Evolutionary conservation across 2,329 filamentous ascomycete genomes (phyloP).

Genomic region (Corinectria fuckeliana): DNA sequence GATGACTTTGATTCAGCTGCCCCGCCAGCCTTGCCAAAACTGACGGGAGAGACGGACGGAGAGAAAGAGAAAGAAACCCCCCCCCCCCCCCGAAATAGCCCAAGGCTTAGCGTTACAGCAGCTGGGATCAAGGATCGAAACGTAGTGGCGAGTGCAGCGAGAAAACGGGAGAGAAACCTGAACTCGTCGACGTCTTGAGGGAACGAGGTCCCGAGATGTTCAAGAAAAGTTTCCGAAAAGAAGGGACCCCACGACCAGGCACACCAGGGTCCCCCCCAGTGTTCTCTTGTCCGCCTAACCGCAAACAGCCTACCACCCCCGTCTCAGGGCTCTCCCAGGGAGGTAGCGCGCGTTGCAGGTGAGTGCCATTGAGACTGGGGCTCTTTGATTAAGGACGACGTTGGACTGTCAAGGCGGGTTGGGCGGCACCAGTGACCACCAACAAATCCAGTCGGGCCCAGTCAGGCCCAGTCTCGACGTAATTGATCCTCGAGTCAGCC

Average conservation of each 20-base stretch:
- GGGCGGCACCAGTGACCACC: background rate
- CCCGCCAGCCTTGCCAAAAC: background rate
- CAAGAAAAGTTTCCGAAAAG: slow-evolving; percentile 17
- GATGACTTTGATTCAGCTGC: slow-evolving; percentile 7
- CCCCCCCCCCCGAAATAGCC: too few relatives aligned
- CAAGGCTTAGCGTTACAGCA: background rate
- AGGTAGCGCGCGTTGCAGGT: slow-evolving; percentile 11
- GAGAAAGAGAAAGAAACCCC: background rate
- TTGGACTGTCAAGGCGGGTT: background rate
- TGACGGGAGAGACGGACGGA: background rate
- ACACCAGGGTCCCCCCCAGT: too few relatives aligned
- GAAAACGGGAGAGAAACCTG: slow-evolving; percentile 11
- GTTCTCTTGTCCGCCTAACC: background rate
- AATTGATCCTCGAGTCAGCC: background rate
- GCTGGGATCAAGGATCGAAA: slow-evolving; percentile 19
- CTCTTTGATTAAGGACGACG: slow-evolving; percentile 18
- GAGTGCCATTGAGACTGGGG: slow-evolving; percentile 7
- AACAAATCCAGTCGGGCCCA: background rate
- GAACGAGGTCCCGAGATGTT: slow-evolving; percentile 24
- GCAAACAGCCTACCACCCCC: background rate
- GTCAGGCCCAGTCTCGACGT: background rate
- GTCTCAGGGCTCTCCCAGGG: background rate
- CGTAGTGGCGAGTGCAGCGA: background rate
- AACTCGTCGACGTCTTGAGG: background rate
- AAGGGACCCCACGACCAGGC: slow-evolving; percentile 4